Percentiles rank a stretch among this genome's conserved stretches.
Evolutionary conservation across 2,329 filamentous ascomycete genomes (phyloP).

Genomic region (Nemania sp.): DNA sequence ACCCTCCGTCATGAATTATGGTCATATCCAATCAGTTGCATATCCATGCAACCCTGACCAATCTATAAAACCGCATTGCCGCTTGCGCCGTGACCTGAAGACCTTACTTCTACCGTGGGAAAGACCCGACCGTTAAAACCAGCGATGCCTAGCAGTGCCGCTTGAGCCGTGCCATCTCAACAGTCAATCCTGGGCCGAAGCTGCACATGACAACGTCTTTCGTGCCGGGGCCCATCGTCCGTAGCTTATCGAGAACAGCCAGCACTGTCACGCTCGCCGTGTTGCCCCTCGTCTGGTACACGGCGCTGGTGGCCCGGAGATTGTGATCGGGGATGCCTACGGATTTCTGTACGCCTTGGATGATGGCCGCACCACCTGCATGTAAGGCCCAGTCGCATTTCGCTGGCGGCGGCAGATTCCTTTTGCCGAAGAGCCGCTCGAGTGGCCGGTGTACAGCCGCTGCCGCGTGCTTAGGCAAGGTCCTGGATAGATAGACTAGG

Average conservation of each 20-base stretch:
- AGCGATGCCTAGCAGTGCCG: slow-evolving; percentile 16
- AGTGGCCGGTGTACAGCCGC: slow-evolving; percentile 25
- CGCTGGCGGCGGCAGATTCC: not conserved
- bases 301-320: slow-evolving; percentile 21
- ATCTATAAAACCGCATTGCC: not conserved
- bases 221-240: slow-evolving; percentile 20
- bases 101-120: not conserved
- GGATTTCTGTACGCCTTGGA: slow-evolving; percentile 22
- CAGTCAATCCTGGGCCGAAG: slow-evolving; percentile 26
- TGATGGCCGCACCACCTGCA: slow-evolving; percentile 27
- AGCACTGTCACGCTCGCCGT: slow-evolving; percentile 27
- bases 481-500: slow-evolving; percentile 17
- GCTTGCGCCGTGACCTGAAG: not conserved
- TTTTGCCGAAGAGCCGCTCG: slow-evolving; percentile 18
- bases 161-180: slow-evolving; percentile 28
- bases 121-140: not conserved
- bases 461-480: slow-evolving; percentile 19
- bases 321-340: slow-evolving; percentile 22
- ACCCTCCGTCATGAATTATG: too few species aligned
- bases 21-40: too few species aligned
- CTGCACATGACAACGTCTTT: slow-evolving; percentile 24
- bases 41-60: not conserved
- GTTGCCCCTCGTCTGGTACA: slow-evolving; percentile 26
- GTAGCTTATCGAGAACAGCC: slow-evolving; percentile 24
- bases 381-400: slow-evolving; percentile 28